phyloP scores from a whole-genome alignment of 192 early-diverging fungal species.

The Gryganskiella cystojenkinii region DNA sequence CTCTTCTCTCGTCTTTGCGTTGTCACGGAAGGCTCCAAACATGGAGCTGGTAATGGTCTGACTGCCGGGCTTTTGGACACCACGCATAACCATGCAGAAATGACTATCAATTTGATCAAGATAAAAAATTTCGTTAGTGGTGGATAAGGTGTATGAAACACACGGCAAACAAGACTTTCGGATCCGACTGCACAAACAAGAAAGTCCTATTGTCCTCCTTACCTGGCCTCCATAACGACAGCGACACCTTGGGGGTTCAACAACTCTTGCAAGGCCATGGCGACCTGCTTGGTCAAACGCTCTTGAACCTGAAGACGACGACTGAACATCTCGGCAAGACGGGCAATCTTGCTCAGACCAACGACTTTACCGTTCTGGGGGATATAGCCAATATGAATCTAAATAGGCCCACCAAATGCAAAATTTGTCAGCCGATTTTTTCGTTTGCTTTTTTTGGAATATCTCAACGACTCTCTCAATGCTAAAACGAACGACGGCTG shows the following conservation, averaged over 20 bases:
- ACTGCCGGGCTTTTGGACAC: conserved; percentile 97
- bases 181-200: too few relatives aligned
- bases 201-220: conserved; percentile 24
- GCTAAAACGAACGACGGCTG: neutral
- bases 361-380: conserved; percentile 91
- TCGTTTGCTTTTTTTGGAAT: neutral
- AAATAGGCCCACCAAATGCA: neutral
- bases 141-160: too few relatives aligned
- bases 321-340: conserved; percentile 99
- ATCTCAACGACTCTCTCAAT: neutral
- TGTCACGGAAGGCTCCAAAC: conserved; percentile 92
- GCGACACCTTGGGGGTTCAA: conserved; percentile 97
- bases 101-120: conserved; percentile 66
- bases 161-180: too few relatives aligned
- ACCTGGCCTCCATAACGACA: conserved; percentile 96
- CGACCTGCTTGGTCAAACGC: conserved; percentile 98
- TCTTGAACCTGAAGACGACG: conserved; percentile 98
- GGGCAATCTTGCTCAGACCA: conserved; percentile 97
- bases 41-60: conserved; percentile 96
- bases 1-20: conserved; percentile 96
- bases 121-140: neutral
- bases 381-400: conserved; percentile 97
- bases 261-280: conserved; percentile 88
- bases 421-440: neutral
- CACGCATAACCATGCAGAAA: conserved; percentile 98